Percentiles rank a stretch among this genome's conserved stretches.
phyloP scores from a whole-genome alignment of 257 asterid genomes.

The Solanum bulbocastanum region DNA sequence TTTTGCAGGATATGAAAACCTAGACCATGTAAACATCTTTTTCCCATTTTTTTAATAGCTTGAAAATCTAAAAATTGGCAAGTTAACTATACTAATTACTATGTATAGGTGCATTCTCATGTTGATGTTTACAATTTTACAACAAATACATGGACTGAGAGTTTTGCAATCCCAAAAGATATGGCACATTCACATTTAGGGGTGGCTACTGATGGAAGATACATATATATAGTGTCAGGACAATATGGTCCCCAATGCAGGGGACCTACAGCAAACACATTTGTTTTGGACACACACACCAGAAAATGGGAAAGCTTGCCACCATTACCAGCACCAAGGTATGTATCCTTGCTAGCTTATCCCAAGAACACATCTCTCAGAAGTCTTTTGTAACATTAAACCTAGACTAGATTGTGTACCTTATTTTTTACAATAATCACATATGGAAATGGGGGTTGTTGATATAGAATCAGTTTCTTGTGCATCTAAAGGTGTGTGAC shows the following conservation, averaged over 20 bases:
- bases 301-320: conserved; percentile 44
- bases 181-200: conserved; percentile 82
- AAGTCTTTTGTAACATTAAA: background rate
- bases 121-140: conserved; percentile 63
- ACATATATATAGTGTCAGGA: conserved; percentile 50
- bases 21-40: conserved; percentile 41
- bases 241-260: conserved; percentile 71
- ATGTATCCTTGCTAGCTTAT: background rate
- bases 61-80: background rate
- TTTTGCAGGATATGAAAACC: conserved; percentile 47
- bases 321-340: conserved; percentile 75
- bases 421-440: background rate
- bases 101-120: conserved; percentile 56
- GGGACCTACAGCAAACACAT: conserved; percentile 34
- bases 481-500: background rate
- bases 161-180: conserved; percentile 49
- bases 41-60: background rate
- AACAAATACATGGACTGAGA: conserved; percentile 43
- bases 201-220: conserved; percentile 67
- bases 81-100: background rate
- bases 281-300: conserved; percentile 48
- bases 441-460: background rate
- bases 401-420: background rate
- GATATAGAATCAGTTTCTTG: background rate
- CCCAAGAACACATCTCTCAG: background rate